Evolutionary conservation across 495 filamentous ascomycete genomes (phyloP), one percentile per base, ranked within the genome.

Genomic region (Penicillium lividum): DNA sequence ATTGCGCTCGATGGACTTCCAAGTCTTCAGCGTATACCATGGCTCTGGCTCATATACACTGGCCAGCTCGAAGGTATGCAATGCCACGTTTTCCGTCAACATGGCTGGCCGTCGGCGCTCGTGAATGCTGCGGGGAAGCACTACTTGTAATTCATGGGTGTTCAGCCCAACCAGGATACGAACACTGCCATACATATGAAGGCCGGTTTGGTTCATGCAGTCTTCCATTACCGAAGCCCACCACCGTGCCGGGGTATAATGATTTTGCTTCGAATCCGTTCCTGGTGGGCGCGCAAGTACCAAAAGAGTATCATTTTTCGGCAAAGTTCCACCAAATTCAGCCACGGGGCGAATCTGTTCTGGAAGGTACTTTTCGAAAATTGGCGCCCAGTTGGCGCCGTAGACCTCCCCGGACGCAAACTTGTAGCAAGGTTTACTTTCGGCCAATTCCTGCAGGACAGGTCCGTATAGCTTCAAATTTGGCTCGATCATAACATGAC

Each of bases 401-500:
- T 80, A 77, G 9, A 81, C 73, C 31, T 81, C 75, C 47, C 71
- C 73, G 0, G 65, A 58, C 7, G 84, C 16, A 6, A 89, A 62
- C 43, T 70, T 69, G 53, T 85, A 90, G 54, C 69, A 77, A 5
- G 84, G 57, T 71, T 80, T 33, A 77, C 80, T 72, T 1, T 85
- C 69, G n/a, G 87, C 75, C 6, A 96, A 76, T 0, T 84, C 80
- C 25, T 83, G 61, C 22, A 95, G 83, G 56, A 85, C 79, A 0
- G 80, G 76, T 8, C 74, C 56, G 68, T 88, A 90, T 7, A 71
- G 29, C 0, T 71, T 55, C 1, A 73, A 57, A 46, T 85, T 77
- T 1, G 86, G 86, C 59, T 96, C 91, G 57, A 97, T 69, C 50
- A 98, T 74, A 31, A 97, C 72, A 77, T 98, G 93, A 0, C 81